Evolutionary conservation across 2,329 filamentous ascomycete species (phyloP), one percentile per base, ranked within the genome.

Genomic region (Pezicula carpinea): DNA sequence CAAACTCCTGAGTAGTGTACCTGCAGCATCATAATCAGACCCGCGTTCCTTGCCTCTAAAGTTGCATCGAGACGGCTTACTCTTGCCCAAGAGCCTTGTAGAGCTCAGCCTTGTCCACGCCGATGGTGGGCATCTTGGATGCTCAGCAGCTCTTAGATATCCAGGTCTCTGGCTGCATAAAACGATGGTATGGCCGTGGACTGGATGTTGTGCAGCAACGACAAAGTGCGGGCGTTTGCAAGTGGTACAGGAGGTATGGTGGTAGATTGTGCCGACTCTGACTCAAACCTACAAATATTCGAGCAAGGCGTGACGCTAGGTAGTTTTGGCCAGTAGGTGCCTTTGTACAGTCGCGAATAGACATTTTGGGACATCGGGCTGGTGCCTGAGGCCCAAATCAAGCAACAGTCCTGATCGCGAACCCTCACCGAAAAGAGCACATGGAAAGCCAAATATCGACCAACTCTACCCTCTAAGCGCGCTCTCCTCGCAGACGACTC

Each of bases 61-160:
- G 51, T 53, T 48, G 53, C 55, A 52, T 49, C 52, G 56, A 55
- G 53, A 64, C 70, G 59, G 69, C 78, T 68, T 79, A 96, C 81
- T 93, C 84, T 71, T 85, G 84, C 64, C 90, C 92, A 50, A 99
- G 80, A 66, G 88, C 90, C 73, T 95, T 84, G 78, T 87, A 97
- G 66, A 99, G 88, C 65, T 85, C 89, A 63, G 90, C 91, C 76
- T 97, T 99, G 76, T 97, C 88, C 61, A 97, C 91, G 60, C 85
- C 79, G 61, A 99, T 96, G 66, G 93, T 99, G 72, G 93, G 93
- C 93, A 96, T 96, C 52, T 67, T 81, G 69, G 65, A 58, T 32
- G 44, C 32, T 39, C 29, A 41, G 45, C 48, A 42, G 44, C 45
- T 51, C 35, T 42, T 29, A 33, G 17, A 41, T 23, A 46, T 19